Conservation (phyloP, 371 early-diverging fungal genomes). For the Mucor ambiguus region DNA sequence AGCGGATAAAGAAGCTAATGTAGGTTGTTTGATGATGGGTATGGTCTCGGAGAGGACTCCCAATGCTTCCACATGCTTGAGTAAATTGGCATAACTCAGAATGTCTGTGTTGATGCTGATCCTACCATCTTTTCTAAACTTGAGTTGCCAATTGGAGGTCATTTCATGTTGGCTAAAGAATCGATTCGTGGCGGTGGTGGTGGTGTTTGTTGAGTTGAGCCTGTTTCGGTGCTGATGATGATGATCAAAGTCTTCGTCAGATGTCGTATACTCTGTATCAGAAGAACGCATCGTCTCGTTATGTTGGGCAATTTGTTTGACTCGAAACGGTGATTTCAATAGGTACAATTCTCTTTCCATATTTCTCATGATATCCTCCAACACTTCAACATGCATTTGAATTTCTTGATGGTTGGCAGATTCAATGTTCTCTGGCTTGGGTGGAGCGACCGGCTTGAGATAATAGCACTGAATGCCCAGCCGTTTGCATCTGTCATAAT, state of each 20-base stretch:
- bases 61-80: slow-evolving; percentile 17
- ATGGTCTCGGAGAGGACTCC: background rate
- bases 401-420: slow-evolving; percentile 13
- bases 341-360: slow-evolving; percentile 26
- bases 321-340: slow-evolving; percentile 1
- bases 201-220: background rate
- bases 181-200: background rate
- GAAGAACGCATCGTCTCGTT: background rate
- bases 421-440: slow-evolving; percentile 6
- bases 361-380: slow-evolving; percentile 19
- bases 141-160: slow-evolving; percentile 17
- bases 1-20: slow-evolving; percentile 12
- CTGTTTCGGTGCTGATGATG: background rate
- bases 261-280: background rate
- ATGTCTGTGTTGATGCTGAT: slow-evolving; percentile 25
- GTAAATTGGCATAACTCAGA: slow-evolving; percentile 10
- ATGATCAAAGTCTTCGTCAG: slow-evolving; percentile 12
- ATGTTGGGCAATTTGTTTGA: background rate
- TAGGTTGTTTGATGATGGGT: slow-evolving; percentile 18
- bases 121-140: slow-evolving; percentile 11
- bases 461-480: slow-evolving; percentile 31
- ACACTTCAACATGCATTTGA: slow-evolving; percentile 15
- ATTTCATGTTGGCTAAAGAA: background rate
- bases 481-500: slow-evolving; percentile 18
- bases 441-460: slow-evolving; percentile 14